These are phyloP conservation scores for Astragalus glycyphyllos DNA, from an alignment of 306 rosid genomes.

Conservation along the genomic window DNA sequence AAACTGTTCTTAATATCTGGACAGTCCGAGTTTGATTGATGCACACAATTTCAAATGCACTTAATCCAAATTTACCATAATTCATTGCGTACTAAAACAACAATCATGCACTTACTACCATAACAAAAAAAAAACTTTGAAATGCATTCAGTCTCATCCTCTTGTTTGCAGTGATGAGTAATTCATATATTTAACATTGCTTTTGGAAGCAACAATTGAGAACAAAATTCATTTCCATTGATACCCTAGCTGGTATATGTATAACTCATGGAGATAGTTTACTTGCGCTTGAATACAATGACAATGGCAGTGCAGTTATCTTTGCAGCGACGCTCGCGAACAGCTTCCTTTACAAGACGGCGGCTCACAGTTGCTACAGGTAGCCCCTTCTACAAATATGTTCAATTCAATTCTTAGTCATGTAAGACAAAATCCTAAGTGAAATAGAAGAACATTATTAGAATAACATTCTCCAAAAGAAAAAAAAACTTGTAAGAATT, in stretches of 20 bases:
- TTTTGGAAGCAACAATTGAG: slow-evolving; percentile 32
- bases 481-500: background rate
- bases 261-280: slow-evolving; percentile 11
- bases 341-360: slow-evolving; percentile 78
- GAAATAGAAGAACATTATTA: background rate
- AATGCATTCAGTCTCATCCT: background rate
- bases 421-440: background rate
- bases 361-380: slow-evolving; percentile 72
- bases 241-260: background rate
- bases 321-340: slow-evolving; percentile 85
- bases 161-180: slow-evolving; percentile 5
- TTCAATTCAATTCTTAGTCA: slow-evolving; percentile 21
- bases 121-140: slow-evolving; percentile 4
- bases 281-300: slow-evolving; percentile 64
- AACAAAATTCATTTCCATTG: slow-evolving; percentile 10
- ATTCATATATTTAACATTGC: slow-evolving; percentile 34
- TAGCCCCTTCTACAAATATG: slow-evolving; percentile 66
- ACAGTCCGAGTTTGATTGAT: too few species aligned
- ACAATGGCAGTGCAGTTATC: slow-evolving; percentile 88
- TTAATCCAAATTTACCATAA: too few species aligned
- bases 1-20: too few species aligned
- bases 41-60: too few species aligned
- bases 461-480: background rate
- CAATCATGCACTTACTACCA: slow-evolving; percentile 28
- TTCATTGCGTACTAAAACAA: slow-evolving; percentile 3